Evolutionary conservation across 2,329 filamentous ascomycete species (phyloP).

Genomic region (Calonectria crousiana): DNA sequence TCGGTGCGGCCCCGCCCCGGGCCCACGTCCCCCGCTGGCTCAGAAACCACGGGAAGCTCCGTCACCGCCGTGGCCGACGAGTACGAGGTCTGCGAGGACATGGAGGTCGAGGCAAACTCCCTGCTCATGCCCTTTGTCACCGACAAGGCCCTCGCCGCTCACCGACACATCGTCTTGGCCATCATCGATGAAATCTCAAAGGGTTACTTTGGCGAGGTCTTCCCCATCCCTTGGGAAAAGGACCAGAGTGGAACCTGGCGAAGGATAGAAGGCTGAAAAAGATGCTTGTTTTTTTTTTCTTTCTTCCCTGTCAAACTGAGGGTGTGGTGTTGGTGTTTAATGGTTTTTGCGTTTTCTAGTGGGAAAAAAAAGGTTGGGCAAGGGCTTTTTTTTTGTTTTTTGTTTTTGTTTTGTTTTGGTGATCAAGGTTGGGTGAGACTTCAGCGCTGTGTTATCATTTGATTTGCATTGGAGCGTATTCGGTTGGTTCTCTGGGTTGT

Average conservation of each 20-base stretch:
- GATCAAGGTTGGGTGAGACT: not conserved
- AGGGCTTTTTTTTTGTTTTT: not conserved
- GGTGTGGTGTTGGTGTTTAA: not conserved
- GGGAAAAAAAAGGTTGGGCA: not conserved
- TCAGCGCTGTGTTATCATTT: not conserved
- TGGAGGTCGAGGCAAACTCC: constrained; percentile 49
- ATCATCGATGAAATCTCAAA: constrained; percentile 48
- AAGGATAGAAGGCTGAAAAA: not conserved
- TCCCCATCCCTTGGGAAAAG: constrained; percentile 2
- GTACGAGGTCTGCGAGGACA: constrained; percentile 50
- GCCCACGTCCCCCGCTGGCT: constrained; percentile 40
- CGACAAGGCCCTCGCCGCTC: constrained; percentile 45
- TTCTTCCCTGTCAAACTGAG: too few relatives aligned
- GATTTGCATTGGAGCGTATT: not conserved
- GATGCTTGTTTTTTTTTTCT: not conserved
- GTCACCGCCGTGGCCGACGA: constrained; percentile 43
- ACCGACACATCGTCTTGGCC: constrained; percentile 47
- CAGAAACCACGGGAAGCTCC: constrained; percentile 44
- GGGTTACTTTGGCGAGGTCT: constrained; percentile 35
- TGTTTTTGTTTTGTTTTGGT: too few relatives aligned
- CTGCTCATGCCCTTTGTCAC: constrained; percentile 52
- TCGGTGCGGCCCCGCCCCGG: constrained; percentile 41
- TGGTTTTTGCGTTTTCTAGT: not conserved
- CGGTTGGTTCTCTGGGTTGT: not conserved
- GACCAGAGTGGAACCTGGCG: not conserved